phyloP scores from a whole-genome alignment of 495 filamentous ascomycete species.

The Talaromyces wortmannii region DNA sequence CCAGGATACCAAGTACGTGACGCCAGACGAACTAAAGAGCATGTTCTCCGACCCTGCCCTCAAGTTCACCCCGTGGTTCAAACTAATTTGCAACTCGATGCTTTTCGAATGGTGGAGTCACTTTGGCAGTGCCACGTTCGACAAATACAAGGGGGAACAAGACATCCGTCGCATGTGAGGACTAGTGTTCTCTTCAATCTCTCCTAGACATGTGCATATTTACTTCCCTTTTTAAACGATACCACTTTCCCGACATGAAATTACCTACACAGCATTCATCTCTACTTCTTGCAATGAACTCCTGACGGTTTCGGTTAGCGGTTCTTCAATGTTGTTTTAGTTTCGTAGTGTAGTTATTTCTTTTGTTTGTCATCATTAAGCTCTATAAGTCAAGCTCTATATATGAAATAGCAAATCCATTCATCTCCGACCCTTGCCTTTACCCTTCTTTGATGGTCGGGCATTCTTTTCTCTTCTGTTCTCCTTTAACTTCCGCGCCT shows the following conservation, averaged over 20 bases:
- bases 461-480: slow-evolving; percentile 82
- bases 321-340: not conserved
- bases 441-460: slow-evolving; percentile 62
- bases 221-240: not conserved
- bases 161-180: slow-evolving; percentile 85
- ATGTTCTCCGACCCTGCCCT: slow-evolving; percentile 77
- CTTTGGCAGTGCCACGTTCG: slow-evolving; percentile 65
- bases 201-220: not conserved
- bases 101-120: slow-evolving; percentile 98
- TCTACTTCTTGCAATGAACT: too few species aligned
- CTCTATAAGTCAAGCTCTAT: not conserved
- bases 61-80: slow-evolving; percentile 98
- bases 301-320: too few species aligned
- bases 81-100: slow-evolving; percentile 96
- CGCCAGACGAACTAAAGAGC: slow-evolving; percentile 69
- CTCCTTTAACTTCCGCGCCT: slow-evolving; percentile 68
- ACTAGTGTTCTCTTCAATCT: not conserved
- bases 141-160: slow-evolving; percentile 79
- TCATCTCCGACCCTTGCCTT: not conserved
- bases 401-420: not conserved
- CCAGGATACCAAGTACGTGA: slow-evolving; percentile 73
- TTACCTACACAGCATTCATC: too few species aligned
- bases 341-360: not conserved
- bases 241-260: not conserved
- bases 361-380: not conserved